phyloP scores from a whole-genome alignment of 2,329 filamentous ascomycete genomes.

The Metarhizium sp. region DNA sequence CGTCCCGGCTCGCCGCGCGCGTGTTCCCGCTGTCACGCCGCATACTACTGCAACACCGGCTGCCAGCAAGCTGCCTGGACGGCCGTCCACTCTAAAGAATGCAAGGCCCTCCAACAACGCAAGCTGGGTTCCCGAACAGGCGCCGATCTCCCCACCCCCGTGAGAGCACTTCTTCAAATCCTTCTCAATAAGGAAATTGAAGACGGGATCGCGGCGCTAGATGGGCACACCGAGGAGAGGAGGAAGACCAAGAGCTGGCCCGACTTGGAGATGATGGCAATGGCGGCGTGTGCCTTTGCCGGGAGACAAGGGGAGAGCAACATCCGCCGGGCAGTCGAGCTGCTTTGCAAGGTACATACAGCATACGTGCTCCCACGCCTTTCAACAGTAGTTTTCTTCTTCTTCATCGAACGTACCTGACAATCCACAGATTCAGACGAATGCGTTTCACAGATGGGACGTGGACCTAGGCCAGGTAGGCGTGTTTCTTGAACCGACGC shows the following conservation, averaged over 20 bases:
- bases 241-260: conserved; percentile 29
- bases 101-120: conserved; percentile 31
- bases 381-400: no score
- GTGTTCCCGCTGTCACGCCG: conserved; percentile 44
- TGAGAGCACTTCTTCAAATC: conserved; percentile 43
- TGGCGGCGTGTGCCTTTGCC: conserved; percentile 30
- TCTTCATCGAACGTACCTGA: conserved; percentile 1
- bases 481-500: conserved; percentile 44
- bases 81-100: conserved; percentile 44
- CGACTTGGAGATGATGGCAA: conserved; percentile 41
- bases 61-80: conserved; percentile 50
- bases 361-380: background rate
- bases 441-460: conserved; percentile 50
- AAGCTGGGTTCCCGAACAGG: conserved; percentile 10
- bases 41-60: conserved; percentile 41
- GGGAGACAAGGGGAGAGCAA: conserved; percentile 26
- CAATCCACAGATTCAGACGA: conserved; percentile 43
- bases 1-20: conserved; percentile 18
- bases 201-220: conserved; percentile 28
- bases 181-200: conserved; percentile 30
- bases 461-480: conserved; percentile 42
- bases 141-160: conserved; percentile 40
- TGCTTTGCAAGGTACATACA: conserved; percentile 43
- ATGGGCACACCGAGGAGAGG: conserved; percentile 32
- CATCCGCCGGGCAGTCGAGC: conserved; percentile 31